Evolutionary conservation across 2,329 filamentous ascomycete genomes (phyloP).

Genomic region (Trichoderma asperellum): DNA sequence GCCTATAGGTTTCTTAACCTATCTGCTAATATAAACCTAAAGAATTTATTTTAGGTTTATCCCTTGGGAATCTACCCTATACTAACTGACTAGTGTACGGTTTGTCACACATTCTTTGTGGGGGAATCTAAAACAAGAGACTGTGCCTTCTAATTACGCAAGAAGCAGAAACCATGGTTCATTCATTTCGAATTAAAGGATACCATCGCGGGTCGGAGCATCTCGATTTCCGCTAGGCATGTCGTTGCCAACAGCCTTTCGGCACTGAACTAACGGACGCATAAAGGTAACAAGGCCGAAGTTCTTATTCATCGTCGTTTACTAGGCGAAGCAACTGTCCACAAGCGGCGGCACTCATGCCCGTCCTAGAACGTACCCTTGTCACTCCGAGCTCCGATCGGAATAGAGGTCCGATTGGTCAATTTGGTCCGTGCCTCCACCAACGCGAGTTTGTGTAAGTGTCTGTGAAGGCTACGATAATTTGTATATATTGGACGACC

Average conservation of each 20-base stretch:
- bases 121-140: neutral
- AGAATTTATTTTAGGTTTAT: too few species aligned
- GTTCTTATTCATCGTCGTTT: neutral
- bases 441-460: neutral
- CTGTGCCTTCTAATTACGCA: neutral
- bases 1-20: too few species aligned
- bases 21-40: too few species aligned
- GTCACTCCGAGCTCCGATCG: conserved; percentile 3
- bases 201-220: neutral
- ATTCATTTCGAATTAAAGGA: neutral
- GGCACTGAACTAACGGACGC: neutral
- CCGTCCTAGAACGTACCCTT: neutral
- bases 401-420: conserved; percentile 8
- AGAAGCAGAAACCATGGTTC: neutral
- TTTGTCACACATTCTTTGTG: neutral
- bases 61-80: too few species aligned
- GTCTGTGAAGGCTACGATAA: neutral
- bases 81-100: too few species aligned
- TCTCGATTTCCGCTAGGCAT: neutral
- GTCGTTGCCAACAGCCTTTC: neutral
- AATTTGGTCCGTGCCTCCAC: neutral
- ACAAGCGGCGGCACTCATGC: neutral
- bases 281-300: neutral
- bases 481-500: neutral
- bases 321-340: neutral